Percentiles rank a stretch among this genome's conserved stretches.
Conservation (phyloP, 2,329 filamentous ascomycete genomes). For the Cladosporium sphaerospermum region DNA sequence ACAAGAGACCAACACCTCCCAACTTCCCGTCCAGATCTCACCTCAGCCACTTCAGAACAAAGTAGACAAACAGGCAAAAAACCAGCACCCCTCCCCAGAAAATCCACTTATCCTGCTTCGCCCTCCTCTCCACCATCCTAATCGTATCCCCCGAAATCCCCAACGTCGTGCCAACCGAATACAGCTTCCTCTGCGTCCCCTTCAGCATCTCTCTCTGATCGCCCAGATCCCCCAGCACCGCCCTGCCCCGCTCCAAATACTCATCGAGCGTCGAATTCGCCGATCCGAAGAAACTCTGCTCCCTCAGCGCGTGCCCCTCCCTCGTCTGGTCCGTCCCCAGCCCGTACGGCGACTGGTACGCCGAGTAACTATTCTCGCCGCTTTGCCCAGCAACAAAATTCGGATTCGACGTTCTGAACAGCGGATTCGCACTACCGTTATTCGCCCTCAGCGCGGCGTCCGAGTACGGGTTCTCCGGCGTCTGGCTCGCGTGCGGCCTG, state of each 20-base stretch:
- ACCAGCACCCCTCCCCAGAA: constrained; percentile 81
- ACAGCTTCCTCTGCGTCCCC: constrained; percentile 82
- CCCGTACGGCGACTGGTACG: constrained; percentile 32
- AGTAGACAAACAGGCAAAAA: constrained; percentile 88
- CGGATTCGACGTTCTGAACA: constrained; percentile 32
- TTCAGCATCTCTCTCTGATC: constrained; percentile 93
- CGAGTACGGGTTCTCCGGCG: constrained; percentile 90
- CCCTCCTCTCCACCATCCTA: constrained; percentile 86
- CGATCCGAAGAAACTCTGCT: constrained; percentile 78
- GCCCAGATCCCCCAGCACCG: constrained; percentile 80
- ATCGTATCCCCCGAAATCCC: constrained; percentile 95
- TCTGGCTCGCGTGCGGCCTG: constrained; percentile 65
- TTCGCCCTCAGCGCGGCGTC: constrained; percentile 40
- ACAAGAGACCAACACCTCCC: neutral
- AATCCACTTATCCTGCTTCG: constrained; percentile 96
- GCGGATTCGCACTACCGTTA: constrained; percentile 26
- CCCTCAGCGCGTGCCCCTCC: constrained; percentile 77
- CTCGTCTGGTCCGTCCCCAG: constrained; percentile 35
- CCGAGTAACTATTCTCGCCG: constrained; percentile 36
- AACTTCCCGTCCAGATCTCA: constrained; percentile 34
- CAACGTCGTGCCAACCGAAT: constrained; percentile 87
- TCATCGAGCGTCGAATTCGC: constrained; percentile 86
- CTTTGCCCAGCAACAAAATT: constrained; percentile 27
- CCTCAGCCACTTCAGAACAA: constrained; percentile 78
- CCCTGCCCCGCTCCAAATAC: constrained; percentile 84